Evolutionary conservation across 306 rosid genomes (phyloP), one percentile per base, ranked within the genome.

Genomic region (Quercus agrifolia): DNA sequence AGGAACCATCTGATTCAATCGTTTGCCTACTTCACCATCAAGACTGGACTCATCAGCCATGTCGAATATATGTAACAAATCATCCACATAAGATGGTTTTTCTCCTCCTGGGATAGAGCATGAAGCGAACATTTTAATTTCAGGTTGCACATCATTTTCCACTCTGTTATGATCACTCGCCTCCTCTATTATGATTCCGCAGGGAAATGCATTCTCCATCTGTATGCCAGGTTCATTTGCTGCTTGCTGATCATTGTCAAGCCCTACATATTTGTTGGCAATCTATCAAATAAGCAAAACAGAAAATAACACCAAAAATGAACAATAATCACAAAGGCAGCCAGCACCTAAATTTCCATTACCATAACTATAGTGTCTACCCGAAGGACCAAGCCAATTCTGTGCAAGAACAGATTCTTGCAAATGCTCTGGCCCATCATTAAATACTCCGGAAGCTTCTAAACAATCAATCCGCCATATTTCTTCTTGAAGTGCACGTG

Each of bases 11-110:
- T 90, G 92, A 82, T 88, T 89, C 75, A 95, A 79, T 85, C 94
- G 89, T 88, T 87, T 91, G 52, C 98, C 97, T 38, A 95, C 96
- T 90, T 95, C 99, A 57, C 97, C 92, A 68, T 95, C 99, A 81
- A 95, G 92, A 56, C 85, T 54, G 84, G 87, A 91, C 83, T 91
- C 98, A 23, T 91, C 94, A 44, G 88, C 84, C 81, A 93, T 91
- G 80, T 93, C 94, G 89, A 89, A 74, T 3, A 79, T 70, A 78
- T 72, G 76, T 80, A 81, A 85, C 62, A 78, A 59, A 28, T 83
- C 84, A 23, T 92, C 94, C 55, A 73, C 81, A 21, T 58, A 19
- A 59, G 44, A 44, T 17, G 83, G 80, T 70, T 80, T 67, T 69
- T 89, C 96, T 79, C 78, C 89, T 44, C 79, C 88, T 28, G 80